phyloP scores from a whole-genome alignment of 2,329 filamentous ascomycete genomes.

The Lithohypha guttulata region DNA sequence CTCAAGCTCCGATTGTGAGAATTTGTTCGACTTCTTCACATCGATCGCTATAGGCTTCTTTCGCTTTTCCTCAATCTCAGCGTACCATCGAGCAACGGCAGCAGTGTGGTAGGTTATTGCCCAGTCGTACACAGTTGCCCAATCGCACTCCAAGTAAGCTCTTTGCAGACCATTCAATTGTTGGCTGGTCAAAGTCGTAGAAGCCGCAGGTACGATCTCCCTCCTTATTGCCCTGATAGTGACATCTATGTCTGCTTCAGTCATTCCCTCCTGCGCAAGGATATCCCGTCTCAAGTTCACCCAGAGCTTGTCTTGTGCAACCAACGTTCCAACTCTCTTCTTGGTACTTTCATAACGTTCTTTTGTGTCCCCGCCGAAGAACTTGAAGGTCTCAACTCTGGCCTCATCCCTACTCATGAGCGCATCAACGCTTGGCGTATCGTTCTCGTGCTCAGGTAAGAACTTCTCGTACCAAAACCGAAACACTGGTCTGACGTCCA shows the following conservation, averaged over 20 bases:
- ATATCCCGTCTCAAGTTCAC: constrained; percentile 11
- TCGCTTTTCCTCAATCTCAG: not conserved
- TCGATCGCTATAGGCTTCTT: not conserved
- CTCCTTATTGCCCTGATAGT: constrained; percentile 1
- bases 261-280: not conserved
- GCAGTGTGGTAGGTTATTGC: not conserved
- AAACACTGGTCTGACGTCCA: constrained; percentile 26
- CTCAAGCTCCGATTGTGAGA: not conserved
- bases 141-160: not conserved
- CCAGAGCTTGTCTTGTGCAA: constrained; percentile 14
- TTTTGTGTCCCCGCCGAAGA: constrained; percentile 14
- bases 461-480: constrained; percentile 20
- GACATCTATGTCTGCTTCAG: not conserved
- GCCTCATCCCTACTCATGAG: constrained; percentile 14
- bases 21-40: not conserved
- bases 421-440: constrained; percentile 8
- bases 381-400: constrained; percentile 13
- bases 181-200: not conserved
- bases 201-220: not conserved
- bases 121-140: not conserved
- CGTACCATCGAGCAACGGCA: not conserved
- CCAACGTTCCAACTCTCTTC: constrained; percentile 5
- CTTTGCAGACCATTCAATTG: not conserved
- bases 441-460: constrained; percentile 13
- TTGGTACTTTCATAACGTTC: constrained; percentile 10